Evolutionary conservation across 202 grass and related monocot genomes (phyloP).

Genomic region (Carex arenaria): DNA sequence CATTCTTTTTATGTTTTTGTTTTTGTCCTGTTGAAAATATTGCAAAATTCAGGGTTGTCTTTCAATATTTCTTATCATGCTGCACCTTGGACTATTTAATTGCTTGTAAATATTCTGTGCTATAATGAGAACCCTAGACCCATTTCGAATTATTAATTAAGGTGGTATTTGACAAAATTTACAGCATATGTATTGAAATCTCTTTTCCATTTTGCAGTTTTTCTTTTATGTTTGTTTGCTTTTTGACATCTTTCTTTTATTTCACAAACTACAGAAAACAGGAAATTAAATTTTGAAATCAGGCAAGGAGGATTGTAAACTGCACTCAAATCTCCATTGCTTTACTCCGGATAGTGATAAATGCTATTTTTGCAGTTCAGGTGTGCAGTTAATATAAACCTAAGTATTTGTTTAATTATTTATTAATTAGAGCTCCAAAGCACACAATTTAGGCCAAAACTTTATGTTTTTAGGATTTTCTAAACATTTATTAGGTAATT

Average conservation of each 20-base stretch:
- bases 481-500: no score
- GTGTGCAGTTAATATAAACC: slow-evolving; percentile 21
- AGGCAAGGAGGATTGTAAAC: slow-evolving; percentile 40
- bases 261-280: slow-evolving; percentile 11
- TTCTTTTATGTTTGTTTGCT: no score
- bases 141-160: background rate
- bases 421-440: no score
- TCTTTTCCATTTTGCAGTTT: no score
- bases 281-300: slow-evolving; percentile 45
- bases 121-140: background rate
- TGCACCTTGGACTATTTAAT: background rate
- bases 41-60: background rate
- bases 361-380: slow-evolving; percentile 50
- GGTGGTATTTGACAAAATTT: background rate
- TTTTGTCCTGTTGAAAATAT: background rate
- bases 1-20: background rate
- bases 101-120: background rate
- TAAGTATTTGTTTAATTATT: no score
- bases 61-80: background rate
- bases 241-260: slow-evolving; percentile 13
- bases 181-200: no score
- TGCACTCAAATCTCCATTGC: slow-evolving; percentile 56
- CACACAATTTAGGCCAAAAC: no score
- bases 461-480: no score
- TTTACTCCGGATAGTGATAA: slow-evolving; percentile 41